Evolutionary conservation across 768 basidiomycete genomes (phyloP), one percentile per base, ranked within the genome.

Genomic region (Lyophyllum atratum): DNA sequence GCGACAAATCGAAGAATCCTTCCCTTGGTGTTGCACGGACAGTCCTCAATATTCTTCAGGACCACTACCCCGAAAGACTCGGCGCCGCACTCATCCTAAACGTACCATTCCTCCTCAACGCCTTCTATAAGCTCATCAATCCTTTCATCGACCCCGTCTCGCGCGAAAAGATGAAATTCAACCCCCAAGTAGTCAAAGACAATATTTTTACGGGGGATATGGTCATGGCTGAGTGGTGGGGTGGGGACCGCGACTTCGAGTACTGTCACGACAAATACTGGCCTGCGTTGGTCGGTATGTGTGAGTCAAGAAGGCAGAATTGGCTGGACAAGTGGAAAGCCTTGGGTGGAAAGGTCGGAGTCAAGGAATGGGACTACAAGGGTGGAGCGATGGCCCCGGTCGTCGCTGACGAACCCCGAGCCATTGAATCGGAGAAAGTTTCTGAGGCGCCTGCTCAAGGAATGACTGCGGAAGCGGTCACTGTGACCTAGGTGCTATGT

Each of bases 131-230:
- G 62, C 70, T 92, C 62, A 86, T 93, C 65, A 82, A 75, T 62
- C 90, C 92, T 1, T 87, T 94, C 66, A 83, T 95, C 50, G 93
- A 95, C 72, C 91, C 93, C 2, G 69, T 92, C 56, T 93, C 92
- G 1, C 83, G 85, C 28, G 70, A 79, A 33, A 92, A 92, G 71
- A 78, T 92, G 70, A 80, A 85, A 55, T 91, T 92, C 71, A 92
- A 92, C 64, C 88, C 89, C 1, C 70, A 80, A 21, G 77, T 86
- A 22, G 73, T 89, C 56, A 72, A 84, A 59, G 89, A 89, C 31
- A 82, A 81, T 2, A 66, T 94, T 37, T 89, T 95, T 69, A 76
- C 81, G 0, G 71, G 82, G 1, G 85, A 89, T 40, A 85, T 87
- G 74, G 80, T 95, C 52, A 86, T 90, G 74, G 74, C 72, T 15